These are phyloP conservation scores for Eucalyptus pauciflora DNA, from an alignment of 345 rosid genomes.

Conservation along the genomic window DNA sequence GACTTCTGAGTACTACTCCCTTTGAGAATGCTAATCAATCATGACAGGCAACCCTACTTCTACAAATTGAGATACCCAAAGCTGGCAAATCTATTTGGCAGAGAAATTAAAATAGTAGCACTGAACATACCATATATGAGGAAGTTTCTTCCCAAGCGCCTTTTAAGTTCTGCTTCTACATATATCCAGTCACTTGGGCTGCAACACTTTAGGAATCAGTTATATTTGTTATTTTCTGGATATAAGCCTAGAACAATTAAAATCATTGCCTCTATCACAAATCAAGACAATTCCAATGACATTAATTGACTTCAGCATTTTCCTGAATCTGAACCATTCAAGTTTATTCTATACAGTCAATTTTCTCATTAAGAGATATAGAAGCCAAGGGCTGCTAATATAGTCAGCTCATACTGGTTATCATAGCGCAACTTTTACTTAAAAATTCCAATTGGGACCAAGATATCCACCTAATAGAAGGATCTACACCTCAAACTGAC, in stretches of 20 bases:
- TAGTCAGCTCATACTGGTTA: not conserved
- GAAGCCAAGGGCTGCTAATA: not conserved
- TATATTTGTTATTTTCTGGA: not conserved
- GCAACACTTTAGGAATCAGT: slow-evolving; percentile 18
- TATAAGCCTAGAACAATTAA: not conserved
- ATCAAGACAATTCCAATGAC: not conserved
- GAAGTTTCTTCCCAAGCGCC: slow-evolving; percentile 78
- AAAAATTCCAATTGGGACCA: not conserved
- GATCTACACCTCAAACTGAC: not conserved
- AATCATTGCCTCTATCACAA: not conserved
- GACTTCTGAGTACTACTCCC: not conserved
- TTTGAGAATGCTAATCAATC: not conserved
- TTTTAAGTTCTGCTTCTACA: slow-evolving; percentile 87
- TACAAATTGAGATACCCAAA: not conserved
- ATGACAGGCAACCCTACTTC: not conserved
- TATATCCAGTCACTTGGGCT: slow-evolving; percentile 97
- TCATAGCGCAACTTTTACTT: not conserved
- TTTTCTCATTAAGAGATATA: not conserved
- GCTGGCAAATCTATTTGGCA: not conserved
- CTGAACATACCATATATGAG: slow-evolving; percentile 57
- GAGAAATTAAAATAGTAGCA: not conserved
- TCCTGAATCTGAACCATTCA: not conserved
- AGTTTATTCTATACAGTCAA: not conserved
- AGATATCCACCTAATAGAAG: not conserved
- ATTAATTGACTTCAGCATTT: not conserved